Evolutionary conservation across 73 alveolate species (phyloP).

Genomic region (Paramecium sonneborni): DNA sequence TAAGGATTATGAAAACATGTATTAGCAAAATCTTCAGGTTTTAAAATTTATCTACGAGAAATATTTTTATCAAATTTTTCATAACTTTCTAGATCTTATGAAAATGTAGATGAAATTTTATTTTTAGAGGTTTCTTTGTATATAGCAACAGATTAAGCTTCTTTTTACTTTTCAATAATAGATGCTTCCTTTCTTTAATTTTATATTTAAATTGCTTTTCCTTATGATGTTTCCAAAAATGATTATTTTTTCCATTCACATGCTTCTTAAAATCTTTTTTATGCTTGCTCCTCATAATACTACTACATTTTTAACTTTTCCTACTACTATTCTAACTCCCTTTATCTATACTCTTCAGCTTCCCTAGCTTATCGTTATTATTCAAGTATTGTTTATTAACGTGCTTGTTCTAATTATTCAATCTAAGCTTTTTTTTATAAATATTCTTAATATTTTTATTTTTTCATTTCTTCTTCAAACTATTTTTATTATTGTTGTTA

Average conservation of each 20-base stretch:
- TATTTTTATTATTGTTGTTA: not conserved
- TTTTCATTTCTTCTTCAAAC: not conserved
- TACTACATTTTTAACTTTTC: not conserved
- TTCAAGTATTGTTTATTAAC: slow-evolving; percentile 2
- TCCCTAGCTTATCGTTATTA: not conserved
- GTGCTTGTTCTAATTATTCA: not conserved
- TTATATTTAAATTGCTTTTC: not conserved
- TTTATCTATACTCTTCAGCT: slow-evolving; percentile 14
- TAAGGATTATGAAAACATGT: slow-evolving; percentile 50
- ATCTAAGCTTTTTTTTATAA: slow-evolving; percentile 8
- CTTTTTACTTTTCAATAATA: not conserved
- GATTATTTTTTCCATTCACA: slow-evolving; percentile 35
- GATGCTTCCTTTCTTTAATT: slow-evolving; percentile 5
- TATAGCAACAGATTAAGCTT: not conserved
- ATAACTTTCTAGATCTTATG: slow-evolving; percentile 38
- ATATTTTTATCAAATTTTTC: slow-evolving; percentile 51
- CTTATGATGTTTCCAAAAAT: not conserved
- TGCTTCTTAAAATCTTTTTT: slow-evolving; percentile 4
- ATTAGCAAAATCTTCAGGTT: slow-evolving; percentile 57
- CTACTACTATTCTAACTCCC: not conserved
- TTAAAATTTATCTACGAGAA: slow-evolving; percentile 5
- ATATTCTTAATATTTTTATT: slow-evolving; percentile 18
- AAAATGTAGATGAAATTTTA: not conserved
- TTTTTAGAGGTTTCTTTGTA: slow-evolving; percentile 19
- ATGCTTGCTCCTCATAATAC: not conserved